These are phyloP conservation scores for Datura wrightii DNA, from an alignment of 257 asterid species.

Conservation along the genomic window DNA sequence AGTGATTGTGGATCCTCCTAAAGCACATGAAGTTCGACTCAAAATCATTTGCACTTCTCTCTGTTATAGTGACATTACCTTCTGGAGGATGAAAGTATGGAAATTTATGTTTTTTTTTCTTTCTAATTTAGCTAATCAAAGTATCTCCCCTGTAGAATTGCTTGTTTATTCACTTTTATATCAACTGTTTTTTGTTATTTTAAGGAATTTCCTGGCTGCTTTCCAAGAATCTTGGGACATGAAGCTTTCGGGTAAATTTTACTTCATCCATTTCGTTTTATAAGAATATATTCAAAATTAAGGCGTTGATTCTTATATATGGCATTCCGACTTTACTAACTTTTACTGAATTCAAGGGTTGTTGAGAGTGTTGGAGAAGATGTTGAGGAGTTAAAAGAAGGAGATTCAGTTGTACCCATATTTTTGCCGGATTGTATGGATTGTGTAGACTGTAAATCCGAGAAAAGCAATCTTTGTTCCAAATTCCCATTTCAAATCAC, in stretches of 20 bases:
- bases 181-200: neutral
- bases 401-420: slow-evolving; percentile 78
- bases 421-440: slow-evolving; percentile 77
- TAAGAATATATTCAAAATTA: neutral
- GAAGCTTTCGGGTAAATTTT: slow-evolving; percentile 75
- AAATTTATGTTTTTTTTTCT: neutral
- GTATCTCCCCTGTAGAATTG: neutral
- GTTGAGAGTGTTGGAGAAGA: slow-evolving; percentile 86
- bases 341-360: slow-evolving; percentile 46
- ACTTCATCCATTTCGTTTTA: neutral
- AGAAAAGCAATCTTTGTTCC: slow-evolving; percentile 81
- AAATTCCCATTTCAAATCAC: slow-evolving; percentile 59
- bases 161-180: neutral
- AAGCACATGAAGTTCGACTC: slow-evolving; percentile 68
- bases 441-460: slow-evolving; percentile 76
- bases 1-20: slow-evolving; percentile 71
- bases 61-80: slow-evolving; percentile 71
- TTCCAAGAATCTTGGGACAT: slow-evolving; percentile 82
- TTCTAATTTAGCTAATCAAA: neutral
- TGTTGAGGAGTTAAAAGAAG: slow-evolving; percentile 57
- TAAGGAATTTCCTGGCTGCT: slow-evolving; percentile 63
- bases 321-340: neutral
- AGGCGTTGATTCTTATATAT: slow-evolving; percentile 29
- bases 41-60: slow-evolving; percentile 79
- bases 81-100: slow-evolving; percentile 54